A percentile compares a stretch with the other conserved stretches of the same genome.
Evolutionary conservation across 306 rosid genomes (phyloP).

Genomic region (Cucurbita moschata): DNA sequence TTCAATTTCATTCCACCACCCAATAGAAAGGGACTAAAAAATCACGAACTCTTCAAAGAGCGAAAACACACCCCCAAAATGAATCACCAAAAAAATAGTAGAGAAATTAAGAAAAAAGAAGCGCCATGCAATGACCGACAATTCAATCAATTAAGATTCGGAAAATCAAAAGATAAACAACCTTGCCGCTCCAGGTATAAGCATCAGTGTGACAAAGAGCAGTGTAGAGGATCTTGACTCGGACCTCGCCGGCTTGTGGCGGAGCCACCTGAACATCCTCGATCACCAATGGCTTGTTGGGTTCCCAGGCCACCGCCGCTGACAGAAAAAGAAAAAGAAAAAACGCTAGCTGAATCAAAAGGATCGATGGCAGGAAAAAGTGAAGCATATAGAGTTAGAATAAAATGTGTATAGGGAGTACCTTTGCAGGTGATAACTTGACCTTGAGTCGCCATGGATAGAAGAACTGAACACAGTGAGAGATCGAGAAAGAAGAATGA

Average conservation of each 20-base stretch:
- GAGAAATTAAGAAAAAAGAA: background rate
- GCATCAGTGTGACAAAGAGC: constrained; percentile 94
- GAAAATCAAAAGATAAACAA: background rate
- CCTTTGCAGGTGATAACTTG: constrained; percentile 95
- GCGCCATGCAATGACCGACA: background rate
- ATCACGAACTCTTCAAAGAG: background rate
- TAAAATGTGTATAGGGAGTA: constrained; percentile 1
- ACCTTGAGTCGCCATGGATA: constrained; percentile 75
- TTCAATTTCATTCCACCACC: background rate
- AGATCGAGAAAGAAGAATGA: background rate
- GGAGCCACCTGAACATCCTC: constrained; percentile 90
- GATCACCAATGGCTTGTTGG: constrained; percentile 68
- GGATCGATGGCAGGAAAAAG: background rate
- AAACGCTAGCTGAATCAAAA: background rate
- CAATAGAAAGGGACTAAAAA: background rate
- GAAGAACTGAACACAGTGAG: background rate
- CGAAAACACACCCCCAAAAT: background rate
- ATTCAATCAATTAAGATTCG: background rate
- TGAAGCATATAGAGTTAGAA: background rate
- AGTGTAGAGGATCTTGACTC: constrained; percentile 60
- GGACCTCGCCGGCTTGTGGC: constrained; percentile 79
- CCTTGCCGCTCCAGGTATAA: constrained; percentile 97
- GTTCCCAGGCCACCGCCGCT: constrained; percentile 99
- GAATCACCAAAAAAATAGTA: background rate
- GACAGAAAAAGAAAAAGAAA: background rate